phyloP scores from a whole-genome alignment of 1,284 basidiomycete genomes.

The Cutaneotrichosporon arboriforme region DNA sequence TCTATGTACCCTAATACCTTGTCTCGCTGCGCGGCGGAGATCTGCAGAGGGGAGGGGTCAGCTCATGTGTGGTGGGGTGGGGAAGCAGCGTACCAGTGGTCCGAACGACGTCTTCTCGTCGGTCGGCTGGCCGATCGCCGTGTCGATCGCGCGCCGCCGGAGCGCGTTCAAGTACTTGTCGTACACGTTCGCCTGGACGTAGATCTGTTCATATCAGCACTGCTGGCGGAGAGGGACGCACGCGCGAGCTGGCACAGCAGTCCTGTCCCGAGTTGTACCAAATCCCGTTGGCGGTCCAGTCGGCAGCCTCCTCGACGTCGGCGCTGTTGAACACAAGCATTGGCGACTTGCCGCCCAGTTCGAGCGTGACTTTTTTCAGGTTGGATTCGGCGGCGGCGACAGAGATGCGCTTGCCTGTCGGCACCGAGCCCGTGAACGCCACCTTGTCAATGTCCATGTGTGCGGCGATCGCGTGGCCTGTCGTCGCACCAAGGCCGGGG shows the following conservation, averaged over 20 bases:
- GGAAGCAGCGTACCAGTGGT: constrained; percentile 53
- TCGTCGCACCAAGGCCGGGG: constrained; percentile 71
- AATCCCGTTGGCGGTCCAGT: constrained; percentile 40
- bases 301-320: constrained; percentile 68
- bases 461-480: constrained; percentile 72
- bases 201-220: constrained; percentile 49
- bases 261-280: constrained; percentile 38
- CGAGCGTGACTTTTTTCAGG: constrained; percentile 63
- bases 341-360: constrained; percentile 55
- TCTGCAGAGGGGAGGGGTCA: too few species aligned
- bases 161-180: constrained; percentile 69
- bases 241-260: constrained; percentile 62
- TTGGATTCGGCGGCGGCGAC: constrained; percentile 75
- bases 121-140: constrained; percentile 66
- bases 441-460: constrained; percentile 75
- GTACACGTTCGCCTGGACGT: constrained; percentile 76
- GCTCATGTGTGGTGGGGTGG: too few species aligned
- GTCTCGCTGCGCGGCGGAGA: constrained; percentile 80
- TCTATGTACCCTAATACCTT: constrained; percentile 86
- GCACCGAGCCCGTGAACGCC: constrained; percentile 58
- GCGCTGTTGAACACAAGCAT: constrained; percentile 51
- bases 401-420: constrained; percentile 79
- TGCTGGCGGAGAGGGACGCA: constrained; percentile 35
- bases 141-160: constrained; percentile 61
- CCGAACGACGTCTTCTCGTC: constrained; percentile 69